These are phyloP conservation scores for Grosmannia huntii DNA, from an alignment of 2,329 filamentous ascomycete species.

Conservation along the genomic window DNA sequence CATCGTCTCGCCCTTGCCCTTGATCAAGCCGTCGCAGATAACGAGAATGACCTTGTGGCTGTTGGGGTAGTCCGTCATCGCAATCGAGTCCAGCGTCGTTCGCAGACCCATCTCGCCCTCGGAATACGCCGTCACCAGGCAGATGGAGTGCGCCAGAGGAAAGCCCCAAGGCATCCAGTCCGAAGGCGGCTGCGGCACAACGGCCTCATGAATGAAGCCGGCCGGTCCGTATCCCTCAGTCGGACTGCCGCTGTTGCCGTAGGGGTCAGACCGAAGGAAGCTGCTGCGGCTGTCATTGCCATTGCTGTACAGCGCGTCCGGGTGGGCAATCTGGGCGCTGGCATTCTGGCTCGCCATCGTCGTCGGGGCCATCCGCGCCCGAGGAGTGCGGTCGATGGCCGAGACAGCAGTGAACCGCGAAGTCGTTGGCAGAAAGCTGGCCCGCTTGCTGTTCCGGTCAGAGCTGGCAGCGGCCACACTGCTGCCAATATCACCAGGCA, in stretches of 20 bases:
- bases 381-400: slow-evolving; percentile 50
- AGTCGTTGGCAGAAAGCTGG: slow-evolving; percentile 83
- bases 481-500: slow-evolving; percentile 61
- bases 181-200: slow-evolving; percentile 88
- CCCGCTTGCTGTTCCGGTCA: slow-evolving; percentile 67
- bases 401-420: slow-evolving; percentile 91
- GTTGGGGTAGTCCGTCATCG: slow-evolving; percentile 96
- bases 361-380: slow-evolving; percentile 50
- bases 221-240: slow-evolving; percentile 66
- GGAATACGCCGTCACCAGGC: slow-evolving; percentile 91
- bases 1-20: slow-evolving; percentile 76
- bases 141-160: slow-evolving; percentile 85
- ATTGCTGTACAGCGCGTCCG: slow-evolving; percentile 59
- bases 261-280: slow-evolving; percentile 49
- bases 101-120: slow-evolving; percentile 88
- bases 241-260: slow-evolving; percentile 37
- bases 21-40: slow-evolving; percentile 95
- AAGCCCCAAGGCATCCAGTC: slow-evolving; percentile 98
- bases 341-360: slow-evolving; percentile 91
- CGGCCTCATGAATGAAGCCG: slow-evolving; percentile 91
- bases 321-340: slow-evolving; percentile 57
- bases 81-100: slow-evolving; percentile 89
- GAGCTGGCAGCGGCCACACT: slow-evolving; percentile 41
- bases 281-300: slow-evolving; percentile 50
- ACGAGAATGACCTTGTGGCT: slow-evolving; percentile 96